Evolutionary conservation across 345 rosid species (phyloP).

Genomic region (Passiflora organensis): DNA sequence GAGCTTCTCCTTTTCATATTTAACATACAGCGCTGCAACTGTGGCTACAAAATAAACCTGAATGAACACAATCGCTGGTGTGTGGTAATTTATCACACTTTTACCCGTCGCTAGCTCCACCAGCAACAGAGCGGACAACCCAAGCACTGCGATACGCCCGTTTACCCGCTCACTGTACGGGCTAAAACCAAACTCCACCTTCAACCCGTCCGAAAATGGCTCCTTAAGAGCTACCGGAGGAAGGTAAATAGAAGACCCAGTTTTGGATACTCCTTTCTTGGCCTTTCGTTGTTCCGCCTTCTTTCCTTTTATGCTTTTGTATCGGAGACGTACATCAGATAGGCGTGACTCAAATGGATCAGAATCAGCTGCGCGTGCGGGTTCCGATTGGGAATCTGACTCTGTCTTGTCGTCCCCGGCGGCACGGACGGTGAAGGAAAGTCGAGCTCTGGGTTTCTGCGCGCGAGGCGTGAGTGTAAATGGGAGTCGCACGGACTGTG

Average conservation of each 20-base stretch:
- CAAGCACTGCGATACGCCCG: slow-evolving; percentile 68
- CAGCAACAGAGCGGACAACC: slow-evolving; percentile 62
- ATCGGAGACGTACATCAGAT: slow-evolving; percentile 54
- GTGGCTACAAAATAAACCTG: slow-evolving; percentile 75
- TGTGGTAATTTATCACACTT: slow-evolving; percentile 68
- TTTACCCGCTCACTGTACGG: slow-evolving; percentile 66
- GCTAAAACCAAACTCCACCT: slow-evolving; percentile 77
- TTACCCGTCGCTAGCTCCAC: slow-evolving; percentile 92
- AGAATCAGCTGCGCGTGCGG: slow-evolving; percentile 17
- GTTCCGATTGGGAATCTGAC: slow-evolving; percentile 13
- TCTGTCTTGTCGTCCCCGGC: slow-evolving; percentile 29
- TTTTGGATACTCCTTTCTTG: slow-evolving; percentile 43
- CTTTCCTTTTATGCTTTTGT: slow-evolving; percentile 74
- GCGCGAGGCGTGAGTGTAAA: slow-evolving; percentile 13
- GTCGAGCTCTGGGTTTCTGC: slow-evolving; percentile 17
- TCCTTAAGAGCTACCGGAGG: slow-evolving; percentile 77
- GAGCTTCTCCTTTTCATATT: slow-evolving; percentile 70
- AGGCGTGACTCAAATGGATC: slow-evolving; percentile 69
- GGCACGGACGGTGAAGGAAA: slow-evolving; percentile 41
- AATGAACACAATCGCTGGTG: slow-evolving; percentile 60
- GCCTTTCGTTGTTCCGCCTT: slow-evolving; percentile 76
- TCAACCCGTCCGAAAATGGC: slow-evolving; percentile 57
- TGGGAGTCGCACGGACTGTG: slow-evolving; percentile 38
- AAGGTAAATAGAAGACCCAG: slow-evolving; percentile 40
- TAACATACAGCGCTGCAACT: slow-evolving; percentile 53